Conservation (phyloP, 805 yeast species). For the Wickerhamiella brachini region DNA sequence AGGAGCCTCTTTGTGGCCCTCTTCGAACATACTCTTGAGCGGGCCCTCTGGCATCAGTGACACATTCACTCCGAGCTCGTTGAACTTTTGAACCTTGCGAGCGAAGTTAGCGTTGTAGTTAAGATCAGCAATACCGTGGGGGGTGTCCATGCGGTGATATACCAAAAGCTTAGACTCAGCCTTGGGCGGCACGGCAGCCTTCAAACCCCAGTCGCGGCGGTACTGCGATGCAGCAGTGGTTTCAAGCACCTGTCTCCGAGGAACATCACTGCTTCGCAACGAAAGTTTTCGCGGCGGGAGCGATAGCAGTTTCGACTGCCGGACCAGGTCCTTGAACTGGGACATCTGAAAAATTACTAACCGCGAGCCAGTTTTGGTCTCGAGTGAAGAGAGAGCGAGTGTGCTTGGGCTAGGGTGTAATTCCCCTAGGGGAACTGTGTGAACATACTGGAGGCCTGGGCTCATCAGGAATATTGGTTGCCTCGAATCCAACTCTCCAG, state of each 20-base stretch:
- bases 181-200: conserved; percentile 18
- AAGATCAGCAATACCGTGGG: conserved; percentile 20
- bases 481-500: too few species aligned
- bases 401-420: too few species aligned
- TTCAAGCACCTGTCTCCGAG: conserved; percentile 20
- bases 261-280: conserved; percentile 12
- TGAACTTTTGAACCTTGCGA: conserved; percentile 20
- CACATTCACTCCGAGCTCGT: conserved; percentile 20
- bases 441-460: too few species aligned
- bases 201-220: conserved; percentile 27
- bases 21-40: conserved; percentile 11
- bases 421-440: too few species aligned
- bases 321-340: conserved; percentile 13
- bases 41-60: conserved; percentile 2
- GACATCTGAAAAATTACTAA: conserved; percentile 1
- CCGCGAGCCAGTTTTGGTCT: too few species aligned
- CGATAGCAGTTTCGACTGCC: conserved; percentile 19
- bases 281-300: conserved; percentile 14
- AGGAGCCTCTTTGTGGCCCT: conserved; percentile 7
- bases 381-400: too few species aligned
- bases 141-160: conserved; percentile 19
- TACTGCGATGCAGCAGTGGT: conserved; percentile 23
- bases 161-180: conserved; percentile 18
- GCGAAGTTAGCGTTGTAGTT: conserved; percentile 18
- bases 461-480: too few species aligned